Conservation (phyloP, 345 rosid species). For the Brassica rapa region DNA sequence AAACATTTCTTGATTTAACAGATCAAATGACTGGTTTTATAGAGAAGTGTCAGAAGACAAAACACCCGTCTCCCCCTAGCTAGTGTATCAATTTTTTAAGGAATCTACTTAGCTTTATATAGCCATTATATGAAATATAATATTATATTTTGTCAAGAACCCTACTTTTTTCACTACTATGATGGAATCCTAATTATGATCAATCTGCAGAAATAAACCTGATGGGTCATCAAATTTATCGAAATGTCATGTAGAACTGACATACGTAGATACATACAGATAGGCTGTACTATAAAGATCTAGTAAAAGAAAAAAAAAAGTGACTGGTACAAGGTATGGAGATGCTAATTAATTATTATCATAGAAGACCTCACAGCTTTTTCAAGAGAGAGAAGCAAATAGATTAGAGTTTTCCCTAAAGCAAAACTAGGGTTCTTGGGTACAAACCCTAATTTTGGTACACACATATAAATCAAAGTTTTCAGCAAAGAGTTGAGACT, state of each 20-base stretch:
- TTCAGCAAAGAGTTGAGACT: neutral
- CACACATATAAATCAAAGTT: neutral
- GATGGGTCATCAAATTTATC: constrained; percentile 26
- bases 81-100: constrained; percentile 34
- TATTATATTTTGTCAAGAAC: constrained; percentile 5
- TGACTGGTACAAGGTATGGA: constrained; percentile 33
- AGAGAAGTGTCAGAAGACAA: constrained; percentile 33
- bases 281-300: constrained; percentile 20
- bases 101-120: constrained; percentile 27
- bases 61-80: constrained; percentile 15
- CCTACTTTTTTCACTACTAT: constrained; percentile 18
- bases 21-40: constrained; percentile 1
- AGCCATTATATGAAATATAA: neutral
- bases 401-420: constrained; percentile 15
- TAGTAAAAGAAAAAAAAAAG: constrained; percentile 1
- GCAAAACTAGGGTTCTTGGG: constrained; percentile 33
- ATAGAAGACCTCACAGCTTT: constrained; percentile 41
- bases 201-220: constrained; percentile 28
- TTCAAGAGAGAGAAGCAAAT: constrained; percentile 5
- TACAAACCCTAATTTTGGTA: constrained; percentile 31
- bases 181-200: constrained; percentile 35
- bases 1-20: constrained; percentile 8
- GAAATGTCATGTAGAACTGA: constrained; percentile 32
- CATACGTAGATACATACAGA: constrained; percentile 14
- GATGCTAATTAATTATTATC: constrained; percentile 32